phyloP scores from a whole-genome alignment of 2,329 filamentous ascomycete species.

The Sclerotinia sclerotiorum region DNA sequence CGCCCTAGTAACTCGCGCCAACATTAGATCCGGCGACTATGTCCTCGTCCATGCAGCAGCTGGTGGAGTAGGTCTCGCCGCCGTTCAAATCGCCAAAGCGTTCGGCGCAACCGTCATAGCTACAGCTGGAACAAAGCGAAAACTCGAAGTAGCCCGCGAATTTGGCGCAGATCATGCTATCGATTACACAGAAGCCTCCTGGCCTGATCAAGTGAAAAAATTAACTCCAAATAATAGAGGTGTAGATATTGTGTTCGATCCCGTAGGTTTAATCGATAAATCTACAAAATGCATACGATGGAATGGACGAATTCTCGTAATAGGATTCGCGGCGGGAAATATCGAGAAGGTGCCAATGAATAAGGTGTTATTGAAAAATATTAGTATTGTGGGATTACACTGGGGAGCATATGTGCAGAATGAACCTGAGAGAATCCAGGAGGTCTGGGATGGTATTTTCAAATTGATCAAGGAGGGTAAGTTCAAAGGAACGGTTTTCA shows the following conservation, averaged over 20 bases:
- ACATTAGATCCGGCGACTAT: conserved; percentile 75
- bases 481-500: conserved; percentile 79
- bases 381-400: conserved; percentile 83
- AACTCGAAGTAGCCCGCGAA: conserved; percentile 72
- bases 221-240: conserved; percentile 67
- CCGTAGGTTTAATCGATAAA: conserved; percentile 83
- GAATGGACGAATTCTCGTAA: conserved; percentile 84
- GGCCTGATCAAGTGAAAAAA: conserved; percentile 70
- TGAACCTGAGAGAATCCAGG: conserved; percentile 67
- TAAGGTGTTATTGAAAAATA: conserved; percentile 90
- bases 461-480: conserved; percentile 74
- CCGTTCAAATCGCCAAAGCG: conserved; percentile 92
- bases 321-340: conserved; percentile 81
- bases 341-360: conserved; percentile 95
- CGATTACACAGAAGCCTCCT: conserved; percentile 67
- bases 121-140: conserved; percentile 77
- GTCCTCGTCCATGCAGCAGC: conserved; percentile 92
- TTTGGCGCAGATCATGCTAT: conserved; percentile 86
- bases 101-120: conserved; percentile 90
- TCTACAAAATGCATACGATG: conserved; percentile 90
- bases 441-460: conserved; percentile 82
- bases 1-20: conserved; percentile 74
- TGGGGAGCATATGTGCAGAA: conserved; percentile 82
- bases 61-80: conserved; percentile 85
- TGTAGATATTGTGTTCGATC: conserved; percentile 94